Evolutionary conservation across 257 asterid species (phyloP), one percentile per base, ranked within the genome.

Genomic region (Ligustrum vulgare): DNA sequence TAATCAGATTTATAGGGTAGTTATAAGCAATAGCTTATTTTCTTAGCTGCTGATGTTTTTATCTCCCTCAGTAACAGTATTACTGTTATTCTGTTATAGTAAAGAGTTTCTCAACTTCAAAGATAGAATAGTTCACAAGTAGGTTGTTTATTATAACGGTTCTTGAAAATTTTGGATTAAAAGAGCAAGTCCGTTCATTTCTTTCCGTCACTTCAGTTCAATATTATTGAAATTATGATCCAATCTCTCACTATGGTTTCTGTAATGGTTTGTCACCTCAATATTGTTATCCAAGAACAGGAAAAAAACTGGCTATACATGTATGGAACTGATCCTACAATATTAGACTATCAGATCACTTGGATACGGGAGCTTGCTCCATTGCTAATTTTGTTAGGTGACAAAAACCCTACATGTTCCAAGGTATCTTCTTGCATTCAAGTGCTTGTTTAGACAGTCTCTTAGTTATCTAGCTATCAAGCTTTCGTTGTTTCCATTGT

Each of bases 291-390:
- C 79, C 71, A 65, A 35, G 45, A 51, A 68, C 85, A 94, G 97
- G 95, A 89, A 76, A 79, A 82, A 79, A 82, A 82, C 75, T 79
- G 80, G 78, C 77, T 80, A 28, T 75, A 72, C 81, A 71, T 78
- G 43, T 87, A 85, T 77, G 72, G 82, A 56, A 66, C 77, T 70
- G 91, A 89, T 81, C 86, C 95, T 70, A 74, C 84, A 77, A 73
- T 92, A 51, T 82, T 86, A 76, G 77, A 80, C 72, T 80, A 83
- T 77, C 91, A 84, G 76, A 83, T 82, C 16, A 43, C 80, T 33
- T 94, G 98, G 99, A 82, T 91, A 58, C 85, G 79, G 65, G 86
- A 84, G 81, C 91, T 94, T 80, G 96, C 98, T 73, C 77, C 88
- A 9, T 79, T 92, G 86, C 89, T 94, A 62, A 65, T 87, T 64